Evolutionary conservation across 2,329 filamentous ascomycete genomes (phyloP).

Genomic region (Diplodia sapinea): DNA sequence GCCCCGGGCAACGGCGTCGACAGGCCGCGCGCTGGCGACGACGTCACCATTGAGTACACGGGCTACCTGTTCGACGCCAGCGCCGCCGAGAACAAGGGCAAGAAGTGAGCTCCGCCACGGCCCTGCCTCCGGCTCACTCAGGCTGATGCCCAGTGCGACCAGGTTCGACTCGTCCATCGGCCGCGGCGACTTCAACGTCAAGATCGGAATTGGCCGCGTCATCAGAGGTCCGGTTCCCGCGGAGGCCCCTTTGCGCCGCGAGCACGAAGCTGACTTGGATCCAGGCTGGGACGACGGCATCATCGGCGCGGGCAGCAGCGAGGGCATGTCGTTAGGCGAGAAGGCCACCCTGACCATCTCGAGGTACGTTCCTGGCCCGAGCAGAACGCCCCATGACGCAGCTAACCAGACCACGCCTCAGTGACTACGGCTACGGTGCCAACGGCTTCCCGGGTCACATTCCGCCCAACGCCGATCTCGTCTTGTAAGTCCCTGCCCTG

Average conservation of each 20-base stretch:
- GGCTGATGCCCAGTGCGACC: slow-evolving; percentile 3
- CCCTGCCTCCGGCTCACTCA: background rate
- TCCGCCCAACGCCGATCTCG: slow-evolving; percentile 73
- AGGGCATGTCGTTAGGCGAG: slow-evolving; percentile 87
- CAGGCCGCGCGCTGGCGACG: slow-evolving; percentile 69
- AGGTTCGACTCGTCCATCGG: slow-evolving; percentile 91
- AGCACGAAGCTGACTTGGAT: slow-evolving; percentile 31
- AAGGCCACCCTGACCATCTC: slow-evolving; percentile 84
- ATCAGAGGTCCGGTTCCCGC: slow-evolving; percentile 72
- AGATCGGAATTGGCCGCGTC: slow-evolving; percentile 82
- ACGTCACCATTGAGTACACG: slow-evolving; percentile 87
- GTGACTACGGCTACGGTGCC: slow-evolving; percentile 47
- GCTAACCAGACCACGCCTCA: slow-evolving; percentile 32
- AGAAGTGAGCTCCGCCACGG: slow-evolving; percentile 63
- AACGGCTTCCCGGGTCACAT: slow-evolving; percentile 63
- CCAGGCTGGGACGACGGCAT: slow-evolving; percentile 72
- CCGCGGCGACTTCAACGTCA: slow-evolving; percentile 74
- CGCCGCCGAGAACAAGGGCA: slow-evolving; percentile 68
- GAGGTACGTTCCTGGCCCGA: slow-evolving; percentile 59
- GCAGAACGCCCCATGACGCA: slow-evolving; percentile 31
- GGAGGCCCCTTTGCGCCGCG: slow-evolving; percentile 34
- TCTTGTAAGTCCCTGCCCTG: slow-evolving; percentile 70
- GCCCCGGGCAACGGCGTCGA: slow-evolving; percentile 66
- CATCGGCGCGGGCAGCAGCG: slow-evolving; percentile 44
- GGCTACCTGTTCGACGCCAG: slow-evolving; percentile 80